Evolutionary conservation across 2,329 filamentous ascomycete species (phyloP).

Genomic region (Xylariaceae sp.): DNA sequence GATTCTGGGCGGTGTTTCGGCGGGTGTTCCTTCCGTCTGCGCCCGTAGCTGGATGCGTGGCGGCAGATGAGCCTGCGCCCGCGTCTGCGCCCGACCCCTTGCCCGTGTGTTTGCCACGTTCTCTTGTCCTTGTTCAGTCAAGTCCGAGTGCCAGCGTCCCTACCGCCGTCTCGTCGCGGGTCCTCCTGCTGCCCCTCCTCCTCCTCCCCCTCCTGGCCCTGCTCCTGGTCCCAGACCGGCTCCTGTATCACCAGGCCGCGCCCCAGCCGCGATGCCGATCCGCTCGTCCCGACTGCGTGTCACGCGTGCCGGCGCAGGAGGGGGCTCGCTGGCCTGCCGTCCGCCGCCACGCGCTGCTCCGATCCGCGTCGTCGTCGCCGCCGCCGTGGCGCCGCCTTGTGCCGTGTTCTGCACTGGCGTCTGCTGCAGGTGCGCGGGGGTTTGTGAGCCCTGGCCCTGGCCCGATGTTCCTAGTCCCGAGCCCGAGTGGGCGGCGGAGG

Average conservation of each 20-base stretch:
- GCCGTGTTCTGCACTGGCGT: constrained; percentile 24
- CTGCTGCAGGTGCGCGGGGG: constrained; percentile 23
- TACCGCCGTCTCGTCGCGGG: constrained; percentile 27
- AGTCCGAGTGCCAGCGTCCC: constrained; percentile 22
- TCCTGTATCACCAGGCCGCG: constrained; percentile 14
- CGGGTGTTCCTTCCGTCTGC: not conserved
- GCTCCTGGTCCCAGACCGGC: not conserved
- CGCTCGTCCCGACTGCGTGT: constrained; percentile 42
- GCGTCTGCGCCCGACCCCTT: not conserved
- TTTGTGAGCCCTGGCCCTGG: constrained; percentile 14
- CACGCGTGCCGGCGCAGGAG: constrained; percentile 31
- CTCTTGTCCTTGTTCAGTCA: not conserved
- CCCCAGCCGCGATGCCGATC: constrained; percentile 29
- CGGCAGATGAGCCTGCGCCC: not conserved
- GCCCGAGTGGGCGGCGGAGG: not conserved
- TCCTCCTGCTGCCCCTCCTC: constrained; percentile 17
- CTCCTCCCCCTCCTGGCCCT: not conserved
- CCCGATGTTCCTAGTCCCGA: not conserved
- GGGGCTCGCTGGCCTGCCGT: constrained; percentile 27
- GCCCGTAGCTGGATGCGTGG: not conserved
- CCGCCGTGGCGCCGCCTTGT: not conserved
- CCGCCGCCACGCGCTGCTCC: constrained; percentile 23
- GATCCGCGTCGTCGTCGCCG: constrained; percentile 12
- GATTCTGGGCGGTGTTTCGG: too few species aligned
- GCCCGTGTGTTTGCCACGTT: not conserved